Evolutionary conservation across 2,329 filamentous ascomycete genomes (phyloP), one percentile per base, ranked within the genome.

Genomic region (Ophiostoma montium): DNA sequence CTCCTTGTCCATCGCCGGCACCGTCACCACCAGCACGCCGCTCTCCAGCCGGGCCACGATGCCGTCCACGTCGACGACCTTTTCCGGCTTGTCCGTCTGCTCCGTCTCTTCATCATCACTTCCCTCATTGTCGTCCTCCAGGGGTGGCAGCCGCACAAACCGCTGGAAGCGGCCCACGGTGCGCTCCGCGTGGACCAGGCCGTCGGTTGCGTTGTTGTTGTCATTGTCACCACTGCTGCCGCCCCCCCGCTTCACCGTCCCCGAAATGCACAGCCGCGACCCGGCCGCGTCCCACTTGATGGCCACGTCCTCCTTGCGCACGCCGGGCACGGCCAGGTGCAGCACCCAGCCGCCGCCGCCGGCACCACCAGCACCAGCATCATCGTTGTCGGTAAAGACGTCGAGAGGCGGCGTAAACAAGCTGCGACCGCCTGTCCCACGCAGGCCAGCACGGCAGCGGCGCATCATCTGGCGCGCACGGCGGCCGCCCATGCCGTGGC

Each of bases 21-120:
- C 76, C n/a, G 76, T 79, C n/a, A 94, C 71, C 33, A 81, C 69
- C 56, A 94, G 63, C 1, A 94, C 68, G 5, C 86, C 86, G 60
- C 92, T 83, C 62, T 87, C 82, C 65, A 94, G 72, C 66, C 79
- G 86, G 3, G 86, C 85, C 2, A 70, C 74, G 59, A 92, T 90
- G 21, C 65, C 70, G 45, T 81, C 73, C 1, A 70, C 75, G 57
- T 88, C 81, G 15, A 92, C 69, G 54, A 74, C 71, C 9, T 69
- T 67, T 47, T 67, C 50, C 27, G 38, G 31, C 31, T 49, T 12
- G 8, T 80, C 78, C 30, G 68, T 78, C 33, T 68, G 72, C 15
- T 68, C 72, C 35, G 59, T 61, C 3, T 56, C 56, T 13, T 21
- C 30, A 5, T 35, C 39, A 9, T 19, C 46, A 13, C 12, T 21